phyloP scores from a whole-genome alignment of 73 alveolate genomes.

The Tetrahymena malaccensis region DNA sequence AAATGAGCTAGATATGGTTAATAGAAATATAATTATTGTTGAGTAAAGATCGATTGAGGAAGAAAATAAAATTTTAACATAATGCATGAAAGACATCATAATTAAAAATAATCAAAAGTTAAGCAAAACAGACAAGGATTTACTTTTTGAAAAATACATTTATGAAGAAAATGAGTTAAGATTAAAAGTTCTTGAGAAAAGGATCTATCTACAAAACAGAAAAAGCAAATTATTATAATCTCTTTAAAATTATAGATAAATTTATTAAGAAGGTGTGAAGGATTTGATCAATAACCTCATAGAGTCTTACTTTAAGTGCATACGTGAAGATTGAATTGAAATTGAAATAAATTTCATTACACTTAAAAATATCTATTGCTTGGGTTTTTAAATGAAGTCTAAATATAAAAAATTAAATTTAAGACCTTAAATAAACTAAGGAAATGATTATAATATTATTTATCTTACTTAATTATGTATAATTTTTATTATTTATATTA shows the following conservation, averaged over 20 bases:
- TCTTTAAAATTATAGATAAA: neutral
- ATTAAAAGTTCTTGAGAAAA: neutral
- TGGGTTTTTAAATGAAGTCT: too few species aligned
- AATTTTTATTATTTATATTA: too few species aligned
- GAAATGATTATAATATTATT: too few species aligned
- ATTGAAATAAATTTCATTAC: too few species aligned
- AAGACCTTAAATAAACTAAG: too few species aligned
- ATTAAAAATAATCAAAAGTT: neutral
- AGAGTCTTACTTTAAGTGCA: neutral
- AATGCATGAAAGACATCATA: neutral
- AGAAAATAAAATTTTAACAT: neutral
- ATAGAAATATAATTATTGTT: neutral
- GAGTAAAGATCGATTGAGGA: neutral
- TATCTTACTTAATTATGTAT: too few species aligned
- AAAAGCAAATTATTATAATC: neutral
- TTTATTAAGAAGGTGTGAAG: neutral
- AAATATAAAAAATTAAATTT: too few species aligned
- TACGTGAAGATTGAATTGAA: neutral
- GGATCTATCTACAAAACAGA: neutral
- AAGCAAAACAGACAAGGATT: neutral
- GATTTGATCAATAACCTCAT: neutral
- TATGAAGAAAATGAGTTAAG: neutral
- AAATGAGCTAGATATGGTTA: neutral
- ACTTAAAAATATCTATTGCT: too few species aligned
- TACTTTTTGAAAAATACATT: neutral